phyloP scores from a whole-genome alignment of 140 eudicot genomes.

The Stevia rebaudiana region DNA sequence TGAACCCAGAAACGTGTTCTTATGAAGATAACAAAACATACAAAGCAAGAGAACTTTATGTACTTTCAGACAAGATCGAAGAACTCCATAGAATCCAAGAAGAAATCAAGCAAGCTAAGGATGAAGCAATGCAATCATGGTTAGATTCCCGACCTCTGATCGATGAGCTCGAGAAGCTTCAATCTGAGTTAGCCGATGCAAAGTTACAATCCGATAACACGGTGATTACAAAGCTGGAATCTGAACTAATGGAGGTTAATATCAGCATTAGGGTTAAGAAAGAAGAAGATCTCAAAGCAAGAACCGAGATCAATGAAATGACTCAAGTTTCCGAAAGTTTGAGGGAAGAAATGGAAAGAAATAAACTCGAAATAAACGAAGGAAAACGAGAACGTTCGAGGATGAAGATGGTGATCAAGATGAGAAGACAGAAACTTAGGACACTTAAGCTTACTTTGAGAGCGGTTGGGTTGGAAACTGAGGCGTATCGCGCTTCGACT shows the following conservation, averaged over 20 bases:
- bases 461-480: conserved; percentile 46
- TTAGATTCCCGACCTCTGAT: conserved; percentile 49
- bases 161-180: conserved; percentile 52
- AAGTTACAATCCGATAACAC: conserved; percentile 21
- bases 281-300: conserved; percentile 42
- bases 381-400: conserved; percentile 28
- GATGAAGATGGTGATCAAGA: conserved; percentile 31
- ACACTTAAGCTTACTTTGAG: conserved; percentile 39
- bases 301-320: conserved; percentile 30
- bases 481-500: conserved; percentile 43
- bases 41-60: conserved; percentile 32
- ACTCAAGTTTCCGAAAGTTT: conserved; percentile 28
- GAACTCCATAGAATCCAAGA: conserved; percentile 43
- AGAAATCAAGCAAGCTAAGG: conserved; percentile 52
- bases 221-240: conserved; percentile 38
- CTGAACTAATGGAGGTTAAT: conserved; percentile 39
- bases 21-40: conserved; percentile 24
- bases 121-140: conserved; percentile 57
- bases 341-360: conserved; percentile 43
- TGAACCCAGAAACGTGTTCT: conserved; percentile 19
- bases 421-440: conserved; percentile 46
- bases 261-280: conserved; percentile 32
- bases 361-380: conserved; percentile 34
- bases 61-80: conserved; percentile 36
- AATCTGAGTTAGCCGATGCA: conserved; percentile 29